A percentile compares a stretch with the other conserved stretches of the same genome.
Evolutionary conservation across 2,329 filamentous ascomycete genomes (phyloP).

Genomic region (Herpotrichia juniperi): DNA sequence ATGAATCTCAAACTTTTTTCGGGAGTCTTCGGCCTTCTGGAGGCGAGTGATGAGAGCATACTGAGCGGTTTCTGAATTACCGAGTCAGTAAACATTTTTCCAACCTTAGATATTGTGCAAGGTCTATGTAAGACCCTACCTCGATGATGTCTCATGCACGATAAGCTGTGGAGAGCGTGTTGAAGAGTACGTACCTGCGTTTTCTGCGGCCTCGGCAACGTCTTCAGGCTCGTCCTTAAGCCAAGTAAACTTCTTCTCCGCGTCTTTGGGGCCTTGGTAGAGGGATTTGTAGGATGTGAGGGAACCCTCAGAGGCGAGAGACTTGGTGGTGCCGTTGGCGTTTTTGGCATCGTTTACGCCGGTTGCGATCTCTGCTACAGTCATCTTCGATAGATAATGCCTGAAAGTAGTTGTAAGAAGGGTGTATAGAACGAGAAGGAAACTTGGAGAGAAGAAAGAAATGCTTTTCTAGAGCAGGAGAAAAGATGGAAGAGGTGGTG

Average conservation of each 20-base stretch:
- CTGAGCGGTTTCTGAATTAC: slow-evolving; percentile 59
- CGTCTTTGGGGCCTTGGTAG: slow-evolving; percentile 30
- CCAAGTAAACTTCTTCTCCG: slow-evolving; percentile 33
- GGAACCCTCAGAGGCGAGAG: slow-evolving; percentile 17
- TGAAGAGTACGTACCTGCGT: slow-evolving; percentile 61
- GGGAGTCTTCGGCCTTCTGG: slow-evolving; percentile 43
- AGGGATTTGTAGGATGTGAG: slow-evolving; percentile 25
- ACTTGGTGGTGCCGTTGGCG: background rate
- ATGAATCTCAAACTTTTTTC: slow-evolving; percentile 65
- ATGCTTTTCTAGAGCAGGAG: no score
- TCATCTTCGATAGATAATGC: background rate
- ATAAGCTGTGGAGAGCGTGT: slow-evolving; percentile 51
- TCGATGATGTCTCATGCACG: background rate
- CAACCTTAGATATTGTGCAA: no score
- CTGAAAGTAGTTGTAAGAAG: background rate
- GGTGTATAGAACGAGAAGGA: background rate
- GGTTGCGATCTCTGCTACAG: slow-evolving; percentile 1
- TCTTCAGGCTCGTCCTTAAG: slow-evolving; percentile 30
- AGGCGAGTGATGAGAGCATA: slow-evolving; percentile 52
- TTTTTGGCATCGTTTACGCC: slow-evolving; percentile 1
- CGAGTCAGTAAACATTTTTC: no score
- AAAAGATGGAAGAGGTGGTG: background rate
- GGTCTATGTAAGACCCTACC: no score
- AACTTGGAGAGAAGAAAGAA: no score
- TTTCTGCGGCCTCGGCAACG: slow-evolving; percentile 55